phyloP scores from a whole-genome alignment of 441 rosid genomes.

The Syzygium malaccense region DNA sequence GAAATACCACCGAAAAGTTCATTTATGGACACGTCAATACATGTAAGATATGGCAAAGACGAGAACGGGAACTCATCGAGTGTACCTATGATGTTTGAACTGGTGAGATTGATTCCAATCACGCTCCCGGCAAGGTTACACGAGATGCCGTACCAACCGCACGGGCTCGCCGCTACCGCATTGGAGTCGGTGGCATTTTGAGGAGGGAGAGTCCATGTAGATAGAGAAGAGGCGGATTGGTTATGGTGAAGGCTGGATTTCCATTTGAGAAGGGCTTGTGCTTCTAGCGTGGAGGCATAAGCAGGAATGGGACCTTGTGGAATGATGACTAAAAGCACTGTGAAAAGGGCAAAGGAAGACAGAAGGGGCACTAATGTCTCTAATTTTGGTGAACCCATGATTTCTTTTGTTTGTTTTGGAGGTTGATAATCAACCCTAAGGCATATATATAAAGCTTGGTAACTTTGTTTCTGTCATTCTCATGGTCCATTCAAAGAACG shows the following conservation, averaged over 20 bases:
- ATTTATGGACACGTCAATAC: slow-evolving; percentile 14
- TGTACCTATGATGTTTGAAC: slow-evolving; percentile 16
- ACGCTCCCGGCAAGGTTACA: slow-evolving; percentile 16
- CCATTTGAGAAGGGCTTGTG: slow-evolving; percentile 26
- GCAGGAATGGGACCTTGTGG: not conserved
- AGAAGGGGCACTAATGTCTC: not conserved
- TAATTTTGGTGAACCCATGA: not conserved
- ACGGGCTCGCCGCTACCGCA: not conserved
- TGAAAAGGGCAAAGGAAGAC: not conserved
- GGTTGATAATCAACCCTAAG: not conserved
- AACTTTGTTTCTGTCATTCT: too few species aligned
- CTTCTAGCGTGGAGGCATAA: not conserved
- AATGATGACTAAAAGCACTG: not conserved
- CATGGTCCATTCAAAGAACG: not conserved
- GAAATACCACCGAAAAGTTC: slow-evolving; percentile 23
- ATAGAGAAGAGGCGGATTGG: not conserved
- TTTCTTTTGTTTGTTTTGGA: not conserved
- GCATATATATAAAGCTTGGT: not conserved
- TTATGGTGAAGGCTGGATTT: slow-evolving; percentile 12
- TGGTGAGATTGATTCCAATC: slow-evolving; percentile 18
- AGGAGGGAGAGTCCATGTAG: slow-evolving; percentile 14
- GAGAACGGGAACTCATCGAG: slow-evolving; percentile 20
- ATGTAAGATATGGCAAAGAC: slow-evolving; percentile 14
- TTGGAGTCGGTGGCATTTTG: not conserved
- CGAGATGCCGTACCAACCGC: slow-evolving; percentile 28